phyloP scores from a whole-genome alignment of 345 rosid genomes.

The Odontarrhena argentea region DNA sequence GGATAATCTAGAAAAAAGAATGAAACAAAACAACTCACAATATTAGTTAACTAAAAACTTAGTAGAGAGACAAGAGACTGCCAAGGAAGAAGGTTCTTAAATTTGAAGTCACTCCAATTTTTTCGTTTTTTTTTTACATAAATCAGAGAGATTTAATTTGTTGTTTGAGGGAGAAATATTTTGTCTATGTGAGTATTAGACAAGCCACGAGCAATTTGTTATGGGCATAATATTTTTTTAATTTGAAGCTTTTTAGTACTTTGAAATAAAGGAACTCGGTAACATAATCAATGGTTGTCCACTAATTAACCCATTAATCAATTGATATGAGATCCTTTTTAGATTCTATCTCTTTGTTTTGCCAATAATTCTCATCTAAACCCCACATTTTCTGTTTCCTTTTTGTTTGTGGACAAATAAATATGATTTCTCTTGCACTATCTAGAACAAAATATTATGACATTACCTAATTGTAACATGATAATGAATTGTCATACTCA shows the following conservation, averaged over 20 bases:
- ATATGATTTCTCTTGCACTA: conserved; percentile 31
- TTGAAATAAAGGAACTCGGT: conserved; percentile 21
- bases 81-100: conserved; percentile 30
- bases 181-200: conserved; percentile 13
- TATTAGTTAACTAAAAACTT: background rate
- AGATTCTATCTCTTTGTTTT: conserved; percentile 23
- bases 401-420: conserved; percentile 7
- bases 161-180: background rate
- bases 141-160: background rate
- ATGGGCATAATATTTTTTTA: conserved; percentile 13
- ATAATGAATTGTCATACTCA: background rate
- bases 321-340: conserved; percentile 30
- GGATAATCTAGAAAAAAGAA: background rate
- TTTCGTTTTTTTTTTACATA: too few species aligned
- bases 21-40: background rate
- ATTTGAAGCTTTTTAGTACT: background rate
- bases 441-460: background rate
- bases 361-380: conserved; percentile 28
- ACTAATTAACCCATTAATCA: conserved; percentile 37
- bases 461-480: background rate
- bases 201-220: conserved; percentile 17
- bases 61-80: conserved; percentile 1
- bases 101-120: background rate
- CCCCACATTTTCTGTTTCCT: conserved; percentile 34
- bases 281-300: conserved; percentile 39